Evolutionary conservation across 2,329 filamentous ascomycete species (phyloP), one percentile per base, ranked within the genome.

Genomic region (Clarireedia homoeocarpa): DNA sequence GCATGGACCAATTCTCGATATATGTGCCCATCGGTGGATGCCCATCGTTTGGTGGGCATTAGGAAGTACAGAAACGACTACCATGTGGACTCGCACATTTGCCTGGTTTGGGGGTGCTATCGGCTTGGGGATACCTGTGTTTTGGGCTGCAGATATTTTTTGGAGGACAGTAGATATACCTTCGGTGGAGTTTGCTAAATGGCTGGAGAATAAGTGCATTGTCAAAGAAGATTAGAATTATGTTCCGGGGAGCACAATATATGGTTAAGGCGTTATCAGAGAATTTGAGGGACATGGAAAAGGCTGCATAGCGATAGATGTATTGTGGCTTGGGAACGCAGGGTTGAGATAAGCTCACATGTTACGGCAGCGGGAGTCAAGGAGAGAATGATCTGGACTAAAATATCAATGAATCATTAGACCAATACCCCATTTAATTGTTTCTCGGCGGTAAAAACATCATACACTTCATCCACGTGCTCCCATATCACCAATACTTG

Each of bases 101-200:
- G 71, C 58, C 66, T 65, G 72, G 69, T 47, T 65, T 64, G 69
- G 48, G 2, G 66, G 66, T 15, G 71, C 76, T 67, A 53, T 71
- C 3, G 27, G 73, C 1, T 74, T 74, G 14, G 63, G 76, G 14
- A 71, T 77, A 0, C 71, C 84, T 6, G 61, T 65, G 7, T 59
- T 68, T n/a, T 84, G 80, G 75, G 72, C 74, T 3, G 77, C 78
- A 0, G 82, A 85, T 66, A 55, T 85, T 4, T 84, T 83, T 63
- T 83, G 80, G 78, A 73, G 81, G 24, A 68, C 69, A 1, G 73
- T 85, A 6, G 82, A 85, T 66, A 68, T 71, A 3, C 76, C 75
- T 1, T 73, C 75, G 64, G 71, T 80, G 5, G 72, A 71, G 50
- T 74, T 81, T 62, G 74, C 77, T 2, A 71, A 73, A 42, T 78